Conservation (phyloP, 2,329 filamentous ascomycete species). For the Claviceps sp. region DNA sequence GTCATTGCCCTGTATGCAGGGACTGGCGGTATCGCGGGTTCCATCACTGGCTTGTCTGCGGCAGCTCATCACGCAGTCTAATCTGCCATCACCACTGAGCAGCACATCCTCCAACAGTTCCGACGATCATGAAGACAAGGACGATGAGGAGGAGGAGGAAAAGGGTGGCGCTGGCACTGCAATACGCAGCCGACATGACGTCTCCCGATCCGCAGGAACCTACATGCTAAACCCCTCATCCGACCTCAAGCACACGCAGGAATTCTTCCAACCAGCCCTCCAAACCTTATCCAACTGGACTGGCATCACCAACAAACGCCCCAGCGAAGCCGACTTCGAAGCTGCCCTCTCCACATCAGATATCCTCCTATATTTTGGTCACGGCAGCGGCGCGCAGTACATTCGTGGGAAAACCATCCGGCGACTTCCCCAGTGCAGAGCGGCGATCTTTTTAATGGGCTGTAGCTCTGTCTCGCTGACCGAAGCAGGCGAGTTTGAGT, state of each 20-base stretch:
- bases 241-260: conserved; percentile 70
- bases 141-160: not conserved
- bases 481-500: conserved; percentile 77
- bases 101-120: not conserved
- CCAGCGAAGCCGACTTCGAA: conserved; percentile 68
- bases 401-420: conserved; percentile 76
- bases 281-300: conserved; percentile 57
- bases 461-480: conserved; percentile 72
- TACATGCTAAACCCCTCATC: conserved; percentile 85
- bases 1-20: conserved; percentile 73
- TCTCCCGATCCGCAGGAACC: conserved; percentile 43
- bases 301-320: conserved; percentile 52
- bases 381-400: conserved; percentile 90
- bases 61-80: conserved; percentile 51
- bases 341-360: conserved; percentile 50
- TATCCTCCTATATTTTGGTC: conserved; percentile 85
- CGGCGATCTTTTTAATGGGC: conserved; percentile 81
- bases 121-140: not conserved
- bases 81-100: not conserved
- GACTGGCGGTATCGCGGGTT: conserved; percentile 69
- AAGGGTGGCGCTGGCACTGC: not conserved
- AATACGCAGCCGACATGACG: conserved; percentile 33
- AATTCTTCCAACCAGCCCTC: conserved; percentile 54
- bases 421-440: conserved; percentile 58
- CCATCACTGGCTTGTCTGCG: conserved; percentile 76